Evolutionary conservation across 257 asterid species (phyloP).

Genomic region (Jacaranda copaia): DNA sequence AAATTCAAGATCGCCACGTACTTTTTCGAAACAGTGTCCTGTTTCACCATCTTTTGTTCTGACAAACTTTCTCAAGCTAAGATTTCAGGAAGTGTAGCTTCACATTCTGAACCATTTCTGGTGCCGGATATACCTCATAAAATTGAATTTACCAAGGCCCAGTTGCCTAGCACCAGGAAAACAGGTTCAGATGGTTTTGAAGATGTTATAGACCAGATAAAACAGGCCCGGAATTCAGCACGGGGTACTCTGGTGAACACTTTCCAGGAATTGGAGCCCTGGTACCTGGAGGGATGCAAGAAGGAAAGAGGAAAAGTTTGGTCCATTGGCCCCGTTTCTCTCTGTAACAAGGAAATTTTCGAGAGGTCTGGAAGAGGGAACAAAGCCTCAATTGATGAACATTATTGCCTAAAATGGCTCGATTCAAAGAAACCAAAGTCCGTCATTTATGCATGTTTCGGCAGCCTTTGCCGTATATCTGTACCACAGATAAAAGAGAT

Average conservation of each 20-base stretch:
- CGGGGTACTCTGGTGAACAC: constrained; percentile 54
- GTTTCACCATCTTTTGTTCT: constrained; percentile 57
- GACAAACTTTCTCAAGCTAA: constrained; percentile 13
- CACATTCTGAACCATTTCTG: constrained; percentile 40
- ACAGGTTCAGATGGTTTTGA: constrained; percentile 26
- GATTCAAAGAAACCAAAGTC: constrained; percentile 35
- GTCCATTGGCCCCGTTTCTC: constrained; percentile 65
- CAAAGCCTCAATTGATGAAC: constrained; percentile 33
- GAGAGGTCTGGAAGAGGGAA: constrained; percentile 43
- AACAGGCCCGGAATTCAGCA: constrained; percentile 25
- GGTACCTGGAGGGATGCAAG: constrained; percentile 49
- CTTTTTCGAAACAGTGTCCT: constrained; percentile 61
- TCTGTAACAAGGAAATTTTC: constrained; percentile 31
- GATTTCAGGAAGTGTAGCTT: constrained; percentile 10
- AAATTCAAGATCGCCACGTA: constrained; percentile 53
- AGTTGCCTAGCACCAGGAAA: constrained; percentile 35
- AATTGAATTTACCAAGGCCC: constrained; percentile 50
- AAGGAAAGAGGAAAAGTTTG: constrained; percentile 44
- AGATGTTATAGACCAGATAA: constrained; percentile 29
- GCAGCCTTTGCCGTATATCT: constrained; percentile 46
- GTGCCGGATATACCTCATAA: constrained; percentile 55
- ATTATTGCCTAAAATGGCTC: constrained; percentile 40
- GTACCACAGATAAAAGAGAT: constrained; percentile 41
- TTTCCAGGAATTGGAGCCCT: constrained; percentile 63
- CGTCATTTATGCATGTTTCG: constrained; percentile 48